These are phyloP conservation scores for Aspergillus piperis DNA, from an alignment of 2,329 filamentous ascomycete species.

Conservation along the genomic window DNA sequence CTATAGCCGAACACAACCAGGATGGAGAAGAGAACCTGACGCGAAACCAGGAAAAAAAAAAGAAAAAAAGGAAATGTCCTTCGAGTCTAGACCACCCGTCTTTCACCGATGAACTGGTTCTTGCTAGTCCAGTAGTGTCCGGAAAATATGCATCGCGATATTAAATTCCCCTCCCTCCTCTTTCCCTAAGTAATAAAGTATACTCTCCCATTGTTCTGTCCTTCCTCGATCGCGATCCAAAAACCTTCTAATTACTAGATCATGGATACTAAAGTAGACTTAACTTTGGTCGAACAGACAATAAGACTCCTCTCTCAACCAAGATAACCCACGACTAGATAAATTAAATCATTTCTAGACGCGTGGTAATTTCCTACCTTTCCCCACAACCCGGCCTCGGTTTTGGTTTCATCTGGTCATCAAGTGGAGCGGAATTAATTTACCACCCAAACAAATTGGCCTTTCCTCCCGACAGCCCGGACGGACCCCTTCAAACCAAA, in stretches of 20 bases:
- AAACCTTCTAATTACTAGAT: background rate
- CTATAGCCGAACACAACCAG: background rate
- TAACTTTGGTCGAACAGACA: too few relatives aligned
- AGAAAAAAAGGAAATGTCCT: background rate
- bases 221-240: background rate
- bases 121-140: background rate
- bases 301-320: too few relatives aligned
- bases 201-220: background rate
- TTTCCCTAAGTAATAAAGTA: too few relatives aligned
- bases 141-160: background rate
- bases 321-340: too few relatives aligned
- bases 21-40: background rate
- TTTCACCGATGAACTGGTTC: slow-evolving; percentile 2
- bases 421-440: slow-evolving; percentile 14
- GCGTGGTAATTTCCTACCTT: slow-evolving; percentile 9
- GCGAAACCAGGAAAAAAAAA: background rate
- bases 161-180: background rate
- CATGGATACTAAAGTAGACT: too few relatives aligned
- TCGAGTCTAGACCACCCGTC: background rate
- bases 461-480: too few relatives aligned
- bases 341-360: background rate
- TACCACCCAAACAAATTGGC: background rate
- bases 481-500: too few relatives aligned
- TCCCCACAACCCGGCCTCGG: slow-evolving; percentile 15
- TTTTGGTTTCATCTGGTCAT: slow-evolving; percentile 18